Conservation (phyloP, 148 eudicot genomes). For the Persicaria tinctoria region DNA sequence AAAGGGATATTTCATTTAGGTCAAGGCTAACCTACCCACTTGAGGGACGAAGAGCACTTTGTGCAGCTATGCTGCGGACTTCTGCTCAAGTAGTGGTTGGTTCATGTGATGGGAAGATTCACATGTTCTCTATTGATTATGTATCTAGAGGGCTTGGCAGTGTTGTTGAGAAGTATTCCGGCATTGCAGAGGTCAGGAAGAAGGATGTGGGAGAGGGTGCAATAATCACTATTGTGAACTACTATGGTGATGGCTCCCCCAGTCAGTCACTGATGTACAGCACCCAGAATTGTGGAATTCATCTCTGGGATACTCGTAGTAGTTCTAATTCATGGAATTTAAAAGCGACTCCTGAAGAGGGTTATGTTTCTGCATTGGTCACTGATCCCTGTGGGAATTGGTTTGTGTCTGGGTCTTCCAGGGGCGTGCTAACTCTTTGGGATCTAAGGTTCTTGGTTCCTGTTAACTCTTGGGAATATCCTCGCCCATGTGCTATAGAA, state of each 20-base stretch:
- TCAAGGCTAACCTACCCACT: slow-evolving; percentile 86
- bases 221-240: slow-evolving; percentile 64
- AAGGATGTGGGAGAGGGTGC: slow-evolving; percentile 78
- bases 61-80: slow-evolving; percentile 62
- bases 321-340: slow-evolving; percentile 60
- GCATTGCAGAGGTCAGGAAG: slow-evolving; percentile 78
- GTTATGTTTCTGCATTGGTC: slow-evolving; percentile 69
- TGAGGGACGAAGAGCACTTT: slow-evolving; percentile 79
- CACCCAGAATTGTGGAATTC: slow-evolving; percentile 81
- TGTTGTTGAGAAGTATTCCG: slow-evolving; percentile 89
- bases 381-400: slow-evolving; percentile 89
- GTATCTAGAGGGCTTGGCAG: slow-evolving; percentile 77
- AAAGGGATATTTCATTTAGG: slow-evolving; percentile 95
- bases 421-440: slow-evolving; percentile 94
- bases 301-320: slow-evolving; percentile 79
- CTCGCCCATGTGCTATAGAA: slow-evolving; percentile 71
- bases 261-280: slow-evolving; percentile 71
- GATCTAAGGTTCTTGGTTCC: slow-evolving; percentile 89
- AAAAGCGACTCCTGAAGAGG: slow-evolving; percentile 77
- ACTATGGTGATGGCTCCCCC: slow-evolving; percentile 47
- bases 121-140: slow-evolving; percentile 86
- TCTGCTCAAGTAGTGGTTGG: slow-evolving; percentile 85
- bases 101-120: slow-evolving; percentile 80
- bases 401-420: slow-evolving; percentile 95
- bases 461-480: slow-evolving; percentile 83